Evolutionary conservation across 257 asterid species (phyloP).

Genomic region (Sherardia arvensis): DNA sequence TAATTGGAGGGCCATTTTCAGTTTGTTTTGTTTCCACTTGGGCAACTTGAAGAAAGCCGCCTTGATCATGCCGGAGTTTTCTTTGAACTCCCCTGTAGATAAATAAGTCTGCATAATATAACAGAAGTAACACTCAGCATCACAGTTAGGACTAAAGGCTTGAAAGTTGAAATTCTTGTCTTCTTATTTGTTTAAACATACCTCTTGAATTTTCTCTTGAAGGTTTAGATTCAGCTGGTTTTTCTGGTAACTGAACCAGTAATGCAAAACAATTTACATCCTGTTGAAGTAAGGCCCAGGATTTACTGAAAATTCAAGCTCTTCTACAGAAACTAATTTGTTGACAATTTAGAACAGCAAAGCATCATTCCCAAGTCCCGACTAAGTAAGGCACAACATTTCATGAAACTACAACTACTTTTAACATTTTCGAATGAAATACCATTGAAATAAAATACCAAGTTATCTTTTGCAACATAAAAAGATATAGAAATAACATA

Average conservation of each 20-base stretch:
- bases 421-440: no score
- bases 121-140: slow-evolving; percentile 3
- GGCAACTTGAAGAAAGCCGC: slow-evolving; percentile 79
- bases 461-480: no score
- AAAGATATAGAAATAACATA: background rate
- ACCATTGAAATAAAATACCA: background rate
- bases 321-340: no score
- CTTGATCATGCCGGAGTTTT: slow-evolving; percentile 69
- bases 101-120: slow-evolving; percentile 63
- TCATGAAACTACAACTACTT: no score
- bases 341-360: no score
- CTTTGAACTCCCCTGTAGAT: slow-evolving; percentile 74
- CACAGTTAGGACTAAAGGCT: background rate
- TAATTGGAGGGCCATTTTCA: slow-evolving; percentile 81
- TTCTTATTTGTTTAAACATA: slow-evolving; percentile 15
- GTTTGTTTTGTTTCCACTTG: slow-evolving; percentile 97
- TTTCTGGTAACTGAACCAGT: slow-evolving; percentile 42
- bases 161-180: slow-evolving; percentile 1
- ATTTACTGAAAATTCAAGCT: no score
- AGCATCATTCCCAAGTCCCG: no score
- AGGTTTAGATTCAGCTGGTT: slow-evolving; percentile 28
- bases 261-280: background rate
- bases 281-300: background rate
- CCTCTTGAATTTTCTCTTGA: slow-evolving; percentile 80
- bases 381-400: no score